phyloP scores from a whole-genome alignment of 2,329 filamentous ascomycete species.

The Cladophialophora chaetospira region DNA sequence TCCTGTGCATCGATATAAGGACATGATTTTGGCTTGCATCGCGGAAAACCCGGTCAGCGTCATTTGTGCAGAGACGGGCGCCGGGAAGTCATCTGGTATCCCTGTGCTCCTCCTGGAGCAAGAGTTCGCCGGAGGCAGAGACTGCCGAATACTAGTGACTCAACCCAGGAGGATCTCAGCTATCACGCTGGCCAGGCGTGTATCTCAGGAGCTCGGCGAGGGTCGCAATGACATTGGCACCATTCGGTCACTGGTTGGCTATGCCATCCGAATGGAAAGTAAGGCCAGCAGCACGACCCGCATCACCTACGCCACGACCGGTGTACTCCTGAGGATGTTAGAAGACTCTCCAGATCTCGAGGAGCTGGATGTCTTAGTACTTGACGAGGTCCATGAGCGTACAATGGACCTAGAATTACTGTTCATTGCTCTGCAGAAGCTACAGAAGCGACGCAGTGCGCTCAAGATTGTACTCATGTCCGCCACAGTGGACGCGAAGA shows the following conservation, averaged over 20 bases:
- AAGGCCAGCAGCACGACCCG: conserved; percentile 80
- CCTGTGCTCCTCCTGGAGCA: conserved; percentile 91
- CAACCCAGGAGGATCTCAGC: conserved; percentile 95
- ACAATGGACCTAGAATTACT: conserved; percentile 97
- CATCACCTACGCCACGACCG: conserved; percentile 78
- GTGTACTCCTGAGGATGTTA: conserved; percentile 98
- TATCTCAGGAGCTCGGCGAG: conserved; percentile 93
- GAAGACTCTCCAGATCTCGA: conserved; percentile 82
- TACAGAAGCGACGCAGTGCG: conserved; percentile 74
- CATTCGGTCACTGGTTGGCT: conserved; percentile 80
- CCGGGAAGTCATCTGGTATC: conserved; percentile 96
- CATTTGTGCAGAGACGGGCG: conserved; percentile 94
- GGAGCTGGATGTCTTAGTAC: conserved; percentile 88
- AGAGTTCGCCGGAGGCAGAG: conserved; percentile 74
- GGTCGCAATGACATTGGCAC: conserved; percentile 79
- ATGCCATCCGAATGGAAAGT: conserved; percentile 89
- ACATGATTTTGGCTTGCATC: conserved; percentile 75
- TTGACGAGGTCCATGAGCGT: conserved; percentile 97
- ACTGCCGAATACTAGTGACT: conserved; percentile 92
- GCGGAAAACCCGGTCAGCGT: conserved; percentile 84
- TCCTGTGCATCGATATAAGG: conserved; percentile 84
- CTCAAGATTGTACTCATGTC: conserved; percentile 97
- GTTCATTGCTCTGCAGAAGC: conserved; percentile 82
- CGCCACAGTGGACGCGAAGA: conserved; percentile 89
- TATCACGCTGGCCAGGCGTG: conserved; percentile 86